Conservation (phyloP, 225 moss, liverwort and hornwort genomes). For the Sphagnum contortum region DNA sequence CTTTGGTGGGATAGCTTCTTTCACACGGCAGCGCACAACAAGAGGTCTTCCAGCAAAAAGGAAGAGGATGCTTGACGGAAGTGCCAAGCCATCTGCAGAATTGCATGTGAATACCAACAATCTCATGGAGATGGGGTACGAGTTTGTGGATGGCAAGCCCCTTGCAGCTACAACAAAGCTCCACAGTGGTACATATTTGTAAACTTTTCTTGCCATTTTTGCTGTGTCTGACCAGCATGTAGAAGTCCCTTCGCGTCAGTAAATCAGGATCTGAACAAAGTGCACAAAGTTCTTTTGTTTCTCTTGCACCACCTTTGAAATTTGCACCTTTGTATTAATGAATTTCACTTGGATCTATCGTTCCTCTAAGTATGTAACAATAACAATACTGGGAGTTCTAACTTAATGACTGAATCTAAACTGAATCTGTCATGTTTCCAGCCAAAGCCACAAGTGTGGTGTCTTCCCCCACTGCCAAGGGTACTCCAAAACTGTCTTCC, state of each 20-base stretch:
- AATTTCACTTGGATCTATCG: no score
- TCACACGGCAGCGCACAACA: conserved; percentile 84
- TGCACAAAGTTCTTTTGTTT: no score
- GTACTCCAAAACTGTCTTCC: conserved; percentile 43
- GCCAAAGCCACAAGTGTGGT: conserved; percentile 98
- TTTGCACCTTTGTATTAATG: no score
- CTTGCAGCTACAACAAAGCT: conserved; percentile 99
- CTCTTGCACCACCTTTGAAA: no score
- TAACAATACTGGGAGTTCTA: no score
- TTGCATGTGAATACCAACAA: conserved; percentile 71
- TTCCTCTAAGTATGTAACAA: no score
- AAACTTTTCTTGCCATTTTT: background rate
- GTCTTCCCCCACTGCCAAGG: conserved; percentile 74
- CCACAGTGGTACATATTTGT: conserved; percentile 71
- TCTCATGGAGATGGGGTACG: conserved; percentile 78
- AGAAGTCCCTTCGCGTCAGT: background rate
- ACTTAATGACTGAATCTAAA: no score
- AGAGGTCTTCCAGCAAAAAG: conserved; percentile 75
- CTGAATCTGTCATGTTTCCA: conserved; percentile 18
- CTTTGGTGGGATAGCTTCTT: conserved; percentile 66
- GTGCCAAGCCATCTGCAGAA: conserved; percentile 47
- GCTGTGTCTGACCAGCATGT: background rate
- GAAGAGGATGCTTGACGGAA: conserved; percentile 56
- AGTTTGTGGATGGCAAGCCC: conserved; percentile 91
- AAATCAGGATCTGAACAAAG: background rate